Conservation (phyloP, 768 basidiomycete genomes). For the Lentinula edodes region DNA sequence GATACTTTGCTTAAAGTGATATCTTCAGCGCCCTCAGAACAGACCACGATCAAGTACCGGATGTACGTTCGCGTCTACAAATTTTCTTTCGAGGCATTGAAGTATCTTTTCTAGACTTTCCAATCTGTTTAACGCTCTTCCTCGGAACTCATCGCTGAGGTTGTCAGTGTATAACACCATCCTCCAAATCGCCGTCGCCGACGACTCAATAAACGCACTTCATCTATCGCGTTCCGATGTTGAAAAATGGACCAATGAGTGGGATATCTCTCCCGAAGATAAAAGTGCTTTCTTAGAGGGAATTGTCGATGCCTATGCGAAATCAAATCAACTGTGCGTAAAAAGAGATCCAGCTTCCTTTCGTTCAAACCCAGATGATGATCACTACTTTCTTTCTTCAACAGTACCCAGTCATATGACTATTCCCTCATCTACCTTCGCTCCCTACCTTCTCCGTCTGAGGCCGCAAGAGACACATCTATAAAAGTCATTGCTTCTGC, state of each 20-base stretch:
- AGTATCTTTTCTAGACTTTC: conserved; percentile 47
- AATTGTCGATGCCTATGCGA: conserved; percentile 54
- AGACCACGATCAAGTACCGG: conserved; percentile 64
- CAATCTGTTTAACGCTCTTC: conserved; percentile 75
- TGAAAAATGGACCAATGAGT: conserved; percentile 76
- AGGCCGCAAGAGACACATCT: conserved; percentile 47
- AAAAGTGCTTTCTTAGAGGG: conserved; percentile 62
- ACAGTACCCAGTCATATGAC: conserved; percentile 57
- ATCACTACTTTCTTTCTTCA: not conserved
- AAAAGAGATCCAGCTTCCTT: not conserved
- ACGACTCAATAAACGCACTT: conserved; percentile 59
- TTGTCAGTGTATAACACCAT: conserved; percentile 57
- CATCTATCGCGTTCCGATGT: conserved; percentile 54
- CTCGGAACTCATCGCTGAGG: conserved; percentile 61
- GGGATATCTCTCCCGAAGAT: conserved; percentile 58
- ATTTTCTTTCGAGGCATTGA: conserved; percentile 4
- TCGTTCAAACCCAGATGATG: not conserved
- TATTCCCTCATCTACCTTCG: conserved; percentile 59
- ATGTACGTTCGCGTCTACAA: conserved; percentile 43
- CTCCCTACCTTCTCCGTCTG: conserved; percentile 51
- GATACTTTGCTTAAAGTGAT: conserved; percentile 48
- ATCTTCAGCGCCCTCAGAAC: conserved; percentile 46
- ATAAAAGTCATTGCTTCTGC: conserved; percentile 58
- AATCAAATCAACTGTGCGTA: conserved; percentile 55
- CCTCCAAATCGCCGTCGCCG: conserved; percentile 50